Evolutionary conservation across 768 basidiomycete species (phyloP).

Genomic region (Mycena alexandri): DNA sequence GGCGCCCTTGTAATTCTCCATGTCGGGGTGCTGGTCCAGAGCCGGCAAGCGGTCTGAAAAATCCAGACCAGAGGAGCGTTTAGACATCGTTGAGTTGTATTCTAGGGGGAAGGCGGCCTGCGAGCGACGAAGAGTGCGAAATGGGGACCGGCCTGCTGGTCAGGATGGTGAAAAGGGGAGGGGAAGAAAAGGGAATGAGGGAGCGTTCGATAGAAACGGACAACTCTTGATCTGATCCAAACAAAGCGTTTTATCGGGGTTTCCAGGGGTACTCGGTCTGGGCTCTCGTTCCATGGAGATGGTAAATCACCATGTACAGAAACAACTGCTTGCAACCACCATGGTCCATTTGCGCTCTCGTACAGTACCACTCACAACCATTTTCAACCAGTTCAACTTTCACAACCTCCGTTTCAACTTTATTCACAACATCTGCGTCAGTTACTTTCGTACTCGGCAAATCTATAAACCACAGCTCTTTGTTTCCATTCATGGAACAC

Average conservation of each 20-base stretch:
- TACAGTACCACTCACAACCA: no score
- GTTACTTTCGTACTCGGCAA: no score
- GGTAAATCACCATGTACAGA: no score
- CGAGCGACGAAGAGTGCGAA: conserved; percentile 24
- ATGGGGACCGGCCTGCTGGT: conserved; percentile 39
- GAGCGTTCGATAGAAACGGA: conserved; percentile 39
- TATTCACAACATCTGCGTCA: neutral
- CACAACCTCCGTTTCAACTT: neutral
- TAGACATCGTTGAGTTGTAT: conserved; percentile 22
- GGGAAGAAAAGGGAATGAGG: conserved; percentile 18
- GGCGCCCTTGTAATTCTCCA: conserved; percentile 43
- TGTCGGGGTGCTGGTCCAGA: conserved; percentile 46
- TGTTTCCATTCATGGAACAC: neutral
- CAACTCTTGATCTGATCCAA: conserved; percentile 10
- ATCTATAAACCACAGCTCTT: neutral
- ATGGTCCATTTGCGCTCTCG: no score
- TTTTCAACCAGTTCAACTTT: no score
- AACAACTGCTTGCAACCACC: no score
- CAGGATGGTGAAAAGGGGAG: conserved; percentile 25
- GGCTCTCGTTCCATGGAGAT: conserved; percentile 3
- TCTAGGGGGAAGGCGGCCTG: conserved; percentile 24
- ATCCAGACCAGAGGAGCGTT: conserved; percentile 60
- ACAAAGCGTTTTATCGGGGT: conserved; percentile 26
- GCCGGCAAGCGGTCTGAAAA: conserved; percentile 56
- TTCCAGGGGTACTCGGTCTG: conserved; percentile 24